Percentiles rank a stretch among this genome's conserved stretches.
Evolutionary conservation across 1,139 yeast genomes (phyloP).

Genomic region (Saccharomycopsis hybrid): DNA sequence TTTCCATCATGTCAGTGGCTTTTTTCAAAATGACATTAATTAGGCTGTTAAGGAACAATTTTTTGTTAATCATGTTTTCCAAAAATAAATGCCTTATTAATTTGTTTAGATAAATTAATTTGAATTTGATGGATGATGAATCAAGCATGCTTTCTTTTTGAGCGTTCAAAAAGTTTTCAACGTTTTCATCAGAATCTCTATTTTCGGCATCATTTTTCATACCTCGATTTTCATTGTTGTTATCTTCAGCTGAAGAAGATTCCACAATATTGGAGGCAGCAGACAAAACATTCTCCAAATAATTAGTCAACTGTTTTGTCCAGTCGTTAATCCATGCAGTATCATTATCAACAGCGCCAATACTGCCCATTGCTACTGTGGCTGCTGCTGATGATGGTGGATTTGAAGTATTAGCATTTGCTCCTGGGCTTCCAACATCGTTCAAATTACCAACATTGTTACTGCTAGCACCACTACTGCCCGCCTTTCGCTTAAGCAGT

Average conservation of each 20-base stretch:
- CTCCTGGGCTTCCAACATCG: too few relatives aligned
- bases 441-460: conserved; percentile 1
- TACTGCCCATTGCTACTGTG: neutral
- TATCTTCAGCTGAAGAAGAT: neutral
- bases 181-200: neutral
- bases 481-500: conserved; percentile 49
- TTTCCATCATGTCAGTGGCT: conserved; percentile 8
- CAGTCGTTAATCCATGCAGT: conserved; percentile 75
- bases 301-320: conserved; percentile 73
- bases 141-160: too few relatives aligned
- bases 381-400: neutral
- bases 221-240: neutral
- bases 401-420: neutral
- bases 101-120: conserved; percentile 42
- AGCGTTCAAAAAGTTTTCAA: neutral
- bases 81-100: conserved; percentile 59
- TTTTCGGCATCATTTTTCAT: neutral
- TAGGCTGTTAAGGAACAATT: conserved; percentile 56
- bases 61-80: conserved; percentile 60
- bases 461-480: conserved; percentile 14
- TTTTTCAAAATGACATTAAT: conserved; percentile 32
- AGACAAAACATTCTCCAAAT: conserved; percentile 44
- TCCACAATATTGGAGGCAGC: neutral
- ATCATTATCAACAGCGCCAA: conserved; percentile 33
- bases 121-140: conserved; percentile 8